Conservation (phyloP, 1,139 yeast species). For the Pichia sp. region DNA sequence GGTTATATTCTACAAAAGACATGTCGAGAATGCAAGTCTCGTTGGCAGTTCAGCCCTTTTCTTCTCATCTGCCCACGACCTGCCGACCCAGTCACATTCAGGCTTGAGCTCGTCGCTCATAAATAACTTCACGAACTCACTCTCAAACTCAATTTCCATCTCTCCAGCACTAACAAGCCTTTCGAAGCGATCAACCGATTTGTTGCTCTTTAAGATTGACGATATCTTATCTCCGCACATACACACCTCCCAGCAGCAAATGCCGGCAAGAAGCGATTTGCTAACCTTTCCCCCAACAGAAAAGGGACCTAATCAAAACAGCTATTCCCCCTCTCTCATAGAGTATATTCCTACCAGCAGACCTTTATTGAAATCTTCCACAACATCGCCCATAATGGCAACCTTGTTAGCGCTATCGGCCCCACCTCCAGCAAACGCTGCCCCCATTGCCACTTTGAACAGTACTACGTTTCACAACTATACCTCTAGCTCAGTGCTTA, state of each 20-base stretch:
- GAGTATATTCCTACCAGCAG: neutral
- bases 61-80: neutral
- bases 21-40: neutral
- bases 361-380: neutral
- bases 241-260: neutral
- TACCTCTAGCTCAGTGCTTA: neutral
- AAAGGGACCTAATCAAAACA: neutral
- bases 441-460: neutral
- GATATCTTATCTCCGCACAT: constrained; percentile 9
- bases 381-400: constrained; percentile 1
- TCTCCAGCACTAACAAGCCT: neutral
- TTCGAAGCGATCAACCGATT: constrained; percentile 6
- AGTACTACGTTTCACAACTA: neutral
- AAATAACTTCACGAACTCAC: neutral
- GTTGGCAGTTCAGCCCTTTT: neutral
- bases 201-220: constrained; percentile 9
- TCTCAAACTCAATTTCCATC: neutral
- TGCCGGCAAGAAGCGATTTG: neutral
- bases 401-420: constrained; percentile 2
- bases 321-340: neutral
- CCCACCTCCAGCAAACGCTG: neutral
- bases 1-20: neutral
- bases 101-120: constrained; percentile 52
- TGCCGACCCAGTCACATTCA: constrained; percentile 22
- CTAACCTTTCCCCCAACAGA: neutral